These are phyloP conservation scores for Sporothrix euskadiensis DNA, from an alignment of 2,329 filamentous ascomycete species.

Conservation along the genomic window DNA sequence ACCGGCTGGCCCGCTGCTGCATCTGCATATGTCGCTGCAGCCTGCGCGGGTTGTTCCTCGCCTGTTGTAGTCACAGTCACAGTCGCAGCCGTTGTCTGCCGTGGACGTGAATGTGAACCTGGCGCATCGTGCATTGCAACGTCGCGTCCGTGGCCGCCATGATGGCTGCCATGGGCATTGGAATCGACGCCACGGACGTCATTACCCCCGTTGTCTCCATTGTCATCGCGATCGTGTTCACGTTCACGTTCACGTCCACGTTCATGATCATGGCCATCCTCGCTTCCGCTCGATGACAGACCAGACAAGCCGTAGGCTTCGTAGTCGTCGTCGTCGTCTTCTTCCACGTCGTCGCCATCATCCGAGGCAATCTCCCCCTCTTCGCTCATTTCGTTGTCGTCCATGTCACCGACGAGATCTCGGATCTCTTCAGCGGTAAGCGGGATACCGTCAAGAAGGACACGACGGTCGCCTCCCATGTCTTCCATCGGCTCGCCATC, in stretches of 20 bases:
- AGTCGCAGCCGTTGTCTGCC: not conserved
- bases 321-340: slow-evolving; percentile 1
- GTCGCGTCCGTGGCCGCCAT: not conserved
- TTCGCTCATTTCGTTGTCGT: slow-evolving; percentile 31
- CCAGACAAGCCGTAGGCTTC: slow-evolving; percentile 25
- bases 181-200: not conserved
- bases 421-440: slow-evolving; percentile 41
- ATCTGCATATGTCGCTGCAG: not conserved
- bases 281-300: slow-evolving; percentile 17
- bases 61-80: not conserved
- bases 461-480: slow-evolving; percentile 27
- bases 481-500: slow-evolving; percentile 46
- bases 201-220: not conserved
- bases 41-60: not conserved
- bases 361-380: slow-evolving; percentile 33
- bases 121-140: slow-evolving; percentile 18
- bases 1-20: not conserved
- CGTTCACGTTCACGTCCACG: not conserved
- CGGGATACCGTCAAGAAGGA: slow-evolving; percentile 37
- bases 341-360: slow-evolving; percentile 15
- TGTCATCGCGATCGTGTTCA: not conserved
- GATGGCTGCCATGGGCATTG: not conserved
- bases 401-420: slow-evolving; percentile 23
- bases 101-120: not conserved
- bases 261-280: not conserved